Conservation (phyloP, 2,329 filamentous ascomycete genomes). For the Ascochyta clinopodiicola region DNA sequence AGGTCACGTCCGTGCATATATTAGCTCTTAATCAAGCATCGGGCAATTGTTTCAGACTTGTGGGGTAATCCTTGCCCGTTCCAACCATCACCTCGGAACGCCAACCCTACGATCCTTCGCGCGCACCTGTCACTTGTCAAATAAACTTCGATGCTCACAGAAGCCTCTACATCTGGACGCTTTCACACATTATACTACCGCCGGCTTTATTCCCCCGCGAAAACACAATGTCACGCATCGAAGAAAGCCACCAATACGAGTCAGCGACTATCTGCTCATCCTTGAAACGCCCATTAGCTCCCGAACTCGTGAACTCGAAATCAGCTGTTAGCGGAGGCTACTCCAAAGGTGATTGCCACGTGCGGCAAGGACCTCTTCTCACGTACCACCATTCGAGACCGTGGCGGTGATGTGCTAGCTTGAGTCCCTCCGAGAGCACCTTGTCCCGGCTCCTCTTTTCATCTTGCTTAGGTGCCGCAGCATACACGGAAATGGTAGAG, state of each 20-base stretch:
- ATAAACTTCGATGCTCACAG: conserved; percentile 4
- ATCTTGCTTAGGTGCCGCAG: conserved; percentile 9
- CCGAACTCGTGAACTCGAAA: background rate
- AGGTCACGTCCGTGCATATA: conserved; percentile 20
- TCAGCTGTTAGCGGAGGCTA: background rate
- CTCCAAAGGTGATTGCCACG: background rate
- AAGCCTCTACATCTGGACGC: background rate
- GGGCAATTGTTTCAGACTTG: conserved; percentile 27
- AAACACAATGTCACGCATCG: background rate
- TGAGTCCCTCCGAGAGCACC: conserved; percentile 14
- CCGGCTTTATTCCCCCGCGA: conserved; percentile 13
- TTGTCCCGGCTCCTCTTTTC: conserved; percentile 12
- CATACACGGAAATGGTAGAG: background rate
- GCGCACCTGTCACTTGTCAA: conserved; percentile 5
- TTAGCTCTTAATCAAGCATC: conserved; percentile 30
- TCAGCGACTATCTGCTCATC: background rate
- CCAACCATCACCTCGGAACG: conserved; percentile 11
- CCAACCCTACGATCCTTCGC: conserved; percentile 7
- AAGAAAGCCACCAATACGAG: conserved; percentile 24
- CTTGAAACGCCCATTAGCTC: background rate
- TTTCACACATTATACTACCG: conserved; percentile 7
- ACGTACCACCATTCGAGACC: conserved; percentile 15
- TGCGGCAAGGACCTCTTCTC: conserved; percentile 9
- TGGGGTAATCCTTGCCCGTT: conserved; percentile 14
- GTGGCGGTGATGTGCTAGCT: conserved; percentile 1